These are phyloP conservation scores for Citrullus amarus DNA, from an alignment of 306 rosid genomes.

Conservation along the genomic window DNA sequence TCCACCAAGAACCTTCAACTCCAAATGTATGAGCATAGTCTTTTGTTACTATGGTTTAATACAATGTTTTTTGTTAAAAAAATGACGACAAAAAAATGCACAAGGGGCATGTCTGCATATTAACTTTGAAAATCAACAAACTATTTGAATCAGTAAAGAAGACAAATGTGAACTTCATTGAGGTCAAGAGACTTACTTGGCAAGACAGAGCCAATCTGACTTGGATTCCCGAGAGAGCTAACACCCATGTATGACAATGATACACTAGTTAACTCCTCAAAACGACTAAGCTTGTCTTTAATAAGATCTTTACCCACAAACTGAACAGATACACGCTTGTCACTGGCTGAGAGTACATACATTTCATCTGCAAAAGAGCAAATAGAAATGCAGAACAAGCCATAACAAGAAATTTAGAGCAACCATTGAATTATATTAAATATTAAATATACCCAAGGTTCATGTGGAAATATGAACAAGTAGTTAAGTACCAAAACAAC, in stretches of 20 bases:
- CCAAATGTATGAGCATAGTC: not conserved
- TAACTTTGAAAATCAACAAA: not conserved
- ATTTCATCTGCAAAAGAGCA: constrained; percentile 65
- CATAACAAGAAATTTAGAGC: not conserved
- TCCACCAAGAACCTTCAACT: not conserved
- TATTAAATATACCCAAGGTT: not conserved
- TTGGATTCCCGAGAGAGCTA: constrained; percentile 52
- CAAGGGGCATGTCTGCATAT: not conserved
- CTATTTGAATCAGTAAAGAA: not conserved
- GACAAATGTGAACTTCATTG: not conserved
- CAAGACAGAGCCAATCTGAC: constrained; percentile 32
- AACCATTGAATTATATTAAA: not conserved
- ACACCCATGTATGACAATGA: constrained; percentile 67
- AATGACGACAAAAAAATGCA: not conserved
- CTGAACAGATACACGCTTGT: constrained; percentile 59
- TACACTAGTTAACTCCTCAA: constrained; percentile 68
- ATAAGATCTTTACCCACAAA: constrained; percentile 78
- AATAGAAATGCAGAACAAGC: not conserved
- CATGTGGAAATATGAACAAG: not conserved
- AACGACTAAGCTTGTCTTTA: constrained; percentile 65
- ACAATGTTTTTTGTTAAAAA: not conserved
- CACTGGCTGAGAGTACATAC: constrained; percentile 85
- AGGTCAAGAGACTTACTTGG: constrained; percentile 49
- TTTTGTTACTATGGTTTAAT: not conserved
- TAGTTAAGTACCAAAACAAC: not conserved